A percentile compares a stretch with the other conserved stretches of the same genome.
Conservation (phyloP, 1,139 yeast genomes). For the Magnusiomyces magnusii region DNA sequence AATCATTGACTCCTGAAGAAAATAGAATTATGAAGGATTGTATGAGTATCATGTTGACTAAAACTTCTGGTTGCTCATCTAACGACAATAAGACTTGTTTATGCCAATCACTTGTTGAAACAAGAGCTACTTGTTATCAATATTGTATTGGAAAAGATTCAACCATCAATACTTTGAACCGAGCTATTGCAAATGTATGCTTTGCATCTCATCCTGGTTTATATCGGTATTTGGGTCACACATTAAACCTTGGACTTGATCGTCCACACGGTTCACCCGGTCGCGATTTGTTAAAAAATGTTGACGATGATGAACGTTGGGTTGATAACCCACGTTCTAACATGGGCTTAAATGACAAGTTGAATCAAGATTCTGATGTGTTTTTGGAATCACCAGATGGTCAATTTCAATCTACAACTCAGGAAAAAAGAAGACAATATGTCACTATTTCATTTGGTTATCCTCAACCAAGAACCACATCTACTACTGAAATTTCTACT, state of each 20-base stretch:
- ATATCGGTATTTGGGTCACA: background rate
- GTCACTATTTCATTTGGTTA: background rate
- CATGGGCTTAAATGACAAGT: background rate
- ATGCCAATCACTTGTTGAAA: constrained; percentile 1
- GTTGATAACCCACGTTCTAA: background rate
- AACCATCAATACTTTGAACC: background rate
- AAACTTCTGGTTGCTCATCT: background rate
- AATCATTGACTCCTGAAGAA: background rate
- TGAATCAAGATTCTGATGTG: background rate
- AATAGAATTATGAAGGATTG: background rate
- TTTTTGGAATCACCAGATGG: background rate
- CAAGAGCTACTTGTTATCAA: background rate
- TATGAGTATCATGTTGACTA: background rate
- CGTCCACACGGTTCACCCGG: background rate
- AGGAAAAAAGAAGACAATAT: background rate
- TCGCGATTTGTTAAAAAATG: background rate
- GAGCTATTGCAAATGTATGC: background rate
- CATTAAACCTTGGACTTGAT: background rate
- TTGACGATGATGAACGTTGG: background rate
- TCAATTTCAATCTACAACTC: background rate
- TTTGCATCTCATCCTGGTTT: background rate
- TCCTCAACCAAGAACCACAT: background rate
- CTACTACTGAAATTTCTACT: background rate
- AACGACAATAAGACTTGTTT: background rate
- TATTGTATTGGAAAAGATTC: background rate